Conservation (phyloP, 1,284 basidiomycete genomes). For the Moesziomyces sp. region DNA sequence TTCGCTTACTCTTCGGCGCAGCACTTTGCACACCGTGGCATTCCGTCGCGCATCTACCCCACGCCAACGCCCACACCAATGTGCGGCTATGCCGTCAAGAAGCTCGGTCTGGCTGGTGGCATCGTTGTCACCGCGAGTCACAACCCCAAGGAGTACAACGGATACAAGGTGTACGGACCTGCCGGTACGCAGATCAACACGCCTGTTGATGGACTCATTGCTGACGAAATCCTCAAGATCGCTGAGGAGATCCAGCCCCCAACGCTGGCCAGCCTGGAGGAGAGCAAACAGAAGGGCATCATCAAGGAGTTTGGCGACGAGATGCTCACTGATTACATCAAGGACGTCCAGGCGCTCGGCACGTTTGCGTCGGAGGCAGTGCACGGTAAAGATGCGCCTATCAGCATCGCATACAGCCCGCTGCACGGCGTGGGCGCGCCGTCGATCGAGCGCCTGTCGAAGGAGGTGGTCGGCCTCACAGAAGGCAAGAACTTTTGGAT, state of each 20-base stretch:
- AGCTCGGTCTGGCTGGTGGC: conserved; percentile 53
- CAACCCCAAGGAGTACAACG: conserved; percentile 63
- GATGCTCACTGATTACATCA: conserved; percentile 50
- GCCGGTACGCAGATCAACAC: conserved; percentile 61
- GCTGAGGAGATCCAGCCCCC: conserved; percentile 31
- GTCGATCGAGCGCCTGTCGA: conserved; percentile 39
- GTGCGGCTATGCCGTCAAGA: conserved; percentile 58
- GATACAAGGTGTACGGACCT: conserved; percentile 59
- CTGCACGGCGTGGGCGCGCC: conserved; percentile 59
- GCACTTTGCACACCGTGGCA: conserved; percentile 49
- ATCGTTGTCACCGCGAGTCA: conserved; percentile 61
- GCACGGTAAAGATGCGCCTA: conserved; percentile 23
- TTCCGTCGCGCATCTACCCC: conserved; percentile 50
- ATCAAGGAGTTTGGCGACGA: conserved; percentile 39
- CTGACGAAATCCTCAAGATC: conserved; percentile 48
- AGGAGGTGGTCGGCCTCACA: conserved; percentile 39
- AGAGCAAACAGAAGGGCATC: conserved; percentile 25
- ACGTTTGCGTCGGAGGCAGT: conserved; percentile 16
- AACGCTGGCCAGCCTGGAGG: conserved; percentile 19
- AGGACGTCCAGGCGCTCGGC: conserved; percentile 30
- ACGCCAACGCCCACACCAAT: conserved; percentile 52
- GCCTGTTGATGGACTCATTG: conserved; percentile 57
- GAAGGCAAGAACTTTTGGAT: conserved; percentile 49
- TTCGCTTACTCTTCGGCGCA: conserved; percentile 55
- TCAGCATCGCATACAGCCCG: conserved; percentile 56